These are phyloP conservation scores for Zymoseptoria pseudotritici DNA, from an alignment of 2,329 filamentous ascomycete species.

Conservation along the genomic window DNA sequence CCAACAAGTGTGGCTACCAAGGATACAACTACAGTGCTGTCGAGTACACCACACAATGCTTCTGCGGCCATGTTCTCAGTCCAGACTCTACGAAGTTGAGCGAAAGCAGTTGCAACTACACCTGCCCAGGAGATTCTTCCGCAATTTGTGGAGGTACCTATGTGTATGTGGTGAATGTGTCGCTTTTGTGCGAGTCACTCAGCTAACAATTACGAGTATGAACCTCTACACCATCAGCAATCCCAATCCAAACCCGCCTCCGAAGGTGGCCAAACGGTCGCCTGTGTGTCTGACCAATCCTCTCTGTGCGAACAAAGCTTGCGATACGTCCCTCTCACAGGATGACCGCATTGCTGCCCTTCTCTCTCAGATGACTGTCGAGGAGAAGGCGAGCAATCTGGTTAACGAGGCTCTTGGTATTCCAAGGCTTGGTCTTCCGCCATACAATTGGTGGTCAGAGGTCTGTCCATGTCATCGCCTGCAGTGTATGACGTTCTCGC, in stretches of 20 bases:
- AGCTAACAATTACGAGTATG: slow-evolving; percentile 1
- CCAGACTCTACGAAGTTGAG: slow-evolving; percentile 1
- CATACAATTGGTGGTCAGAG: too few species aligned
- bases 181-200: background rate
- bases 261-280: slow-evolving; percentile 2
- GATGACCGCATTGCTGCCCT: slow-evolving; percentile 36
- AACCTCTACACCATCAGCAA: slow-evolving; percentile 10
- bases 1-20: slow-evolving; percentile 6
- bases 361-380: slow-evolving; percentile 42
- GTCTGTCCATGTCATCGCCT: too few species aligned
- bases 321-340: slow-evolving; percentile 37
- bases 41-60: slow-evolving; percentile 11
- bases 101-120: slow-evolving; percentile 3
- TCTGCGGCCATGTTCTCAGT: slow-evolving; percentile 7
- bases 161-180: background rate
- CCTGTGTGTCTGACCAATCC: slow-evolving; percentile 12
- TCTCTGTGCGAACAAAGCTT: slow-evolving; percentile 31
- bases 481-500: too few species aligned
- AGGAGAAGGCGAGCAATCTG: slow-evolving; percentile 48
- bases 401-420: slow-evolving; percentile 41
- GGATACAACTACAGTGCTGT: slow-evolving; percentile 9
- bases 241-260: slow-evolving; percentile 6
- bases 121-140: slow-evolving; percentile 8
- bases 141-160: slow-evolving; percentile 7
- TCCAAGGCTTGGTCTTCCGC: slow-evolving; percentile 35